Conservation (phyloP, 2,329 filamentous ascomycete species). For the Simplicillium sp. region DNA sequence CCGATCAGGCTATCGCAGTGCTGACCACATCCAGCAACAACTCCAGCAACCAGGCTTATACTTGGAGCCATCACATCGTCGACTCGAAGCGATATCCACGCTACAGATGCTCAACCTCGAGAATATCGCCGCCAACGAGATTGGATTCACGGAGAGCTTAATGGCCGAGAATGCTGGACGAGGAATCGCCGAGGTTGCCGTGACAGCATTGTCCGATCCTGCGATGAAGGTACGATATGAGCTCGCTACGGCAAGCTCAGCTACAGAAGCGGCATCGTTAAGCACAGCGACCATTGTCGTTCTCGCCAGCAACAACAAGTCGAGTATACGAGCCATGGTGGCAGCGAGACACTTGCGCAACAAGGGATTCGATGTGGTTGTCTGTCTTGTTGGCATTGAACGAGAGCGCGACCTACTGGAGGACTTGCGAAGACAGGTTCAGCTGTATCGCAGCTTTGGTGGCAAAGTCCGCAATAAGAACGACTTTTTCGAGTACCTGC, state of each 20-base stretch:
- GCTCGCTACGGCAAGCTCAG: constrained; percentile 28
- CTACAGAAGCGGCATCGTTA: constrained; percentile 16
- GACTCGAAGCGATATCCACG: constrained; percentile 55
- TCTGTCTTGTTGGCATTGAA: constrained; percentile 79
- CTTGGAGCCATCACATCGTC: constrained; percentile 43
- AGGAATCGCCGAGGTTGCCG: constrained; percentile 75
- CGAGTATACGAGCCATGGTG: constrained; percentile 73
- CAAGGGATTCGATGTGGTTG: constrained; percentile 68
- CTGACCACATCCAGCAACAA: constrained; percentile 26
- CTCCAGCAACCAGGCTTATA: constrained; percentile 38
- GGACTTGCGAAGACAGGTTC: constrained; percentile 69
- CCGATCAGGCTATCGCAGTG: constrained; percentile 18
- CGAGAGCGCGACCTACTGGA: constrained; percentile 73
- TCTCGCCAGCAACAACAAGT: constrained; percentile 92
- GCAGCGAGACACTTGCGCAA: constrained; percentile 81
- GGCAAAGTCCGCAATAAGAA: constrained; percentile 58
- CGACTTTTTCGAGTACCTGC: constrained; percentile 51
- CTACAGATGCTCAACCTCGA: constrained; percentile 89
- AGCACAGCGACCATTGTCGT: constrained; percentile 49
- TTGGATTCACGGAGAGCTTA: constrained; percentile 79
- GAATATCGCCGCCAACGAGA: constrained; percentile 78
- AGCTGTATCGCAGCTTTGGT: constrained; percentile 75
- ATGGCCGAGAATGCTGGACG: constrained; percentile 88
- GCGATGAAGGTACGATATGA: constrained; percentile 45
- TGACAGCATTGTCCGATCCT: constrained; percentile 56